Base-by-base conservation (phyloP, 2,329 filamentous ascomycete genomes). In the Colletotrichum incanum region DNA sequence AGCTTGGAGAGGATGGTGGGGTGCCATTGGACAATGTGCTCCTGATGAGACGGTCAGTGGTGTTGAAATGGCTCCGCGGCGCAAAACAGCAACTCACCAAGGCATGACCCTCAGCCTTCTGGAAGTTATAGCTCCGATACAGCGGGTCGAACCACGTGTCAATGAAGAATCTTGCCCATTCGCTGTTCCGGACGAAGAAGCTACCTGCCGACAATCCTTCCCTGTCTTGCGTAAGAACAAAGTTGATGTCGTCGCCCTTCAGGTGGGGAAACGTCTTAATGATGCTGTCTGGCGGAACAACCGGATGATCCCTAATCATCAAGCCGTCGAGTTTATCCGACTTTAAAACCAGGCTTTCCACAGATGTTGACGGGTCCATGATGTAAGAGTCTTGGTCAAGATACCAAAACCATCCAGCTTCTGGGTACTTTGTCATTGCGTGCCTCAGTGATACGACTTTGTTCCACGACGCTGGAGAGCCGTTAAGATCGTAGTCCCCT, bases 121-220 rank as follows among this genome's bases (percentile, higher is more conserved):
- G 94, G 79, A 99, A 99, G 80, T 98, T 97, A 84, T 99, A 99
- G 76, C 88, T 93, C 74, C 96, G 89, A 83, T 97, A 99, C 54
- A 98, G 85, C 59, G 96, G 96, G 80, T 98, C 95, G 79, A 96
- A 97, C 96, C 96, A 99, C 1, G 94, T 93, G 80, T 99, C 96
- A 23, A 98, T 83, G 79, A 99, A 94, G 85, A 93, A 99, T 79
- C 93, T 93, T 55, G 94, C 93, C 94, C 96, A 99, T 67, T 96
- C 94, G 28, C 95, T 94, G 73, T 93, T 94, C 74, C 91, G 88
- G 16, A 99, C 80, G 18, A 98, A 85, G 74, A 98, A 93, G 82
- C 94, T 98, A 14, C 90, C 91, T 20, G 91, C 88, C 34, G 91
- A 90, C 65, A 99, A 80, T 7, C 96, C 95, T 45, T 93, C 92